A percentile compares a stretch with the other conserved stretches of the same genome.
phyloP scores from a whole-genome alignment of 2,329 filamentous ascomycete genomes.

The Chrysosporium queenslandicum region DNA sequence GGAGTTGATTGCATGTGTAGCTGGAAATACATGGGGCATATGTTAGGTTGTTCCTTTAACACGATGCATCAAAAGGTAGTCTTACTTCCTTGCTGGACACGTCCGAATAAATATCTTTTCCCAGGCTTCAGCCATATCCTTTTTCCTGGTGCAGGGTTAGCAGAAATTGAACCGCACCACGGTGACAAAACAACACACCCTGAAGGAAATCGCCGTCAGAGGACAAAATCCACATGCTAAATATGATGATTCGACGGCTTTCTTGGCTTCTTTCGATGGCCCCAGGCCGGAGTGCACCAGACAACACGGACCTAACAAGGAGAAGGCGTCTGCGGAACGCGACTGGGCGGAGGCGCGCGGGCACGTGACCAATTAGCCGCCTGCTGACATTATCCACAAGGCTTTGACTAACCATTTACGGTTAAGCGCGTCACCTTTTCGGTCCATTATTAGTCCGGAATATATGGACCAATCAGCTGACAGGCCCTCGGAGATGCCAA shows the following conservation, averaged over 20 bases:
- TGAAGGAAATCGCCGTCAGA: slow-evolving; percentile 41
- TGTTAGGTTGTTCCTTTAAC: background rate
- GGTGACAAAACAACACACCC: slow-evolving; percentile 32
- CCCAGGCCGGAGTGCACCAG: background rate
- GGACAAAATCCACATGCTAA: slow-evolving; percentile 55
- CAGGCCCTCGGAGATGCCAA: no score
- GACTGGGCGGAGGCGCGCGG: slow-evolving; percentile 25
- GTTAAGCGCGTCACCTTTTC: no score
- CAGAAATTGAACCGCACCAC: background rate
- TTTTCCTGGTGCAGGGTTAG: slow-evolving; percentile 44
- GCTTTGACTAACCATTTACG: no score
- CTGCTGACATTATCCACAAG: background rate
- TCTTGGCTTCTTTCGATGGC: background rate
- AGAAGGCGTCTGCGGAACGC: no score
- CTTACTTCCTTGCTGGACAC: slow-evolving; percentile 46
- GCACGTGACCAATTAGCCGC: slow-evolving; percentile 29
- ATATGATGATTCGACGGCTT: background rate
- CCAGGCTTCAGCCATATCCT: slow-evolving; percentile 78
- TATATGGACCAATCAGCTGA: no score
- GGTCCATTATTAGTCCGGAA: no score
- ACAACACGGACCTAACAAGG: no score
- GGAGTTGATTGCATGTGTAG: slow-evolving; percentile 61
- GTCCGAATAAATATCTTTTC: slow-evolving; percentile 74
- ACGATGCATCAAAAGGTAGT: background rate
- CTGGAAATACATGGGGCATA: slow-evolving; percentile 30